A percentile compares a stretch with the other conserved stretches of the same genome.
Evolutionary conservation across 2,329 filamentous ascomycete species (phyloP).

Genomic region (Bipolaris gigantea): DNA sequence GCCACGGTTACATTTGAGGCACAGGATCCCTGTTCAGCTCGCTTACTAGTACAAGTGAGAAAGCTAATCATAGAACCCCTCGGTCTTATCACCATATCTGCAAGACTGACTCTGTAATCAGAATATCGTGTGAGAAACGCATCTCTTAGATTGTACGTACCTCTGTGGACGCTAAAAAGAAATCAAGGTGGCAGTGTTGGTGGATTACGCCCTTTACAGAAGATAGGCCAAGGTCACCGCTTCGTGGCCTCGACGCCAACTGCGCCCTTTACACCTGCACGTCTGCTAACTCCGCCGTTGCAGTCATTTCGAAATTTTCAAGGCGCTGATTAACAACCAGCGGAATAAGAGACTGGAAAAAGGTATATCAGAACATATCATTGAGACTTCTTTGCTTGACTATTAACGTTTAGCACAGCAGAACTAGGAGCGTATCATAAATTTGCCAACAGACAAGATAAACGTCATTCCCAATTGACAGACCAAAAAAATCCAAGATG

Average conservation of each 20-base stretch:
- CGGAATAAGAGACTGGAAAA: background rate
- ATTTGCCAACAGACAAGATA: background rate
- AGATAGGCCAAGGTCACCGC: background rate
- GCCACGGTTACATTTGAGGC: constrained; percentile 13
- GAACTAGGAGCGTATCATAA: background rate
- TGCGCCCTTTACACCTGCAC: constrained; percentile 3
- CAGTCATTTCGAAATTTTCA: constrained; percentile 17
- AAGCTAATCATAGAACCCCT: constrained; percentile 12
- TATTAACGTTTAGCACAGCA: background rate
- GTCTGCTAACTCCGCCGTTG: constrained; percentile 13
- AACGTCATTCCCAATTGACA: background rate
- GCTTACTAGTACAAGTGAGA: constrained; percentile 9
- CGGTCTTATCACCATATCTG: constrained; percentile 8
- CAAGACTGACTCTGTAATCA: background rate
- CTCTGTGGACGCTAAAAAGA: background rate
- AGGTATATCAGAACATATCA: background rate
- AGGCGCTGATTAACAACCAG: background rate
- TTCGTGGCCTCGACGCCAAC: background rate
- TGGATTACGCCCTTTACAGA: constrained; percentile 6
- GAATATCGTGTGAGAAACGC: background rate
- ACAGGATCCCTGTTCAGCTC: constrained; percentile 12
- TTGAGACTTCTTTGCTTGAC: background rate
- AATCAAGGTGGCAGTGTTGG: background rate
- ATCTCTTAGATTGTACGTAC: constrained; percentile 5
- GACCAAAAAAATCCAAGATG: constrained; percentile 8